Evolutionary conservation across 2,329 filamentous ascomycete species (phyloP), one percentile per base, ranked within the genome.

Genomic region (Claviceps sp.): DNA sequence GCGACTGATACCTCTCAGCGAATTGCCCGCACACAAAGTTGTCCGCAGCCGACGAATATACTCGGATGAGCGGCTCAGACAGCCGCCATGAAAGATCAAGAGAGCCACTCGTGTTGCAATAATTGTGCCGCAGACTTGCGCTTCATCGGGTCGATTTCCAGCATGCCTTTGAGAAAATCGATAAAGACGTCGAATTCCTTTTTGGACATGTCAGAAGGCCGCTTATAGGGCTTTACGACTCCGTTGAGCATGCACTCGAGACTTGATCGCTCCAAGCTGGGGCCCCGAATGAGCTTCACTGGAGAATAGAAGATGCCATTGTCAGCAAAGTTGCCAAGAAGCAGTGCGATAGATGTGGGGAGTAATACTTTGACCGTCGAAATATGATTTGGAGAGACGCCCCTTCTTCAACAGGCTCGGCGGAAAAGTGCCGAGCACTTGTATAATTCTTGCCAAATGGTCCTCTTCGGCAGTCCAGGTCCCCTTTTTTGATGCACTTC

Each of bases 111-210:
- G 20, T 51, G 42, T 41, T 47, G 49, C 18, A 50, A 18, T 14
- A 51, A 20, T 26, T 26, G 7, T 26, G 26, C 26, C 26, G 26
- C 26, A 26, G 26, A 26, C 26, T 26, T 26, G 1, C 37, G 44
- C 49, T 16, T 30, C 49, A 7, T 38, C 18, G 48, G 48, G 26
- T 50, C 48, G 30, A 50, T 50, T 45, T 37, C 26, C 20, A 50
- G 48, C 48, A 50, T 50, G 41, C 48, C 48, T 22, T 45, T 50
- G 18, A 50, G 44, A 40, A 50, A 50, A 24, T 50, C 40, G 24
- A 38, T 40, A 38, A 50, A 45, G 16, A 16, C 45, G 37, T 5
- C 41, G 14, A 50, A 7, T 50, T 50, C 48, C 37, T 6, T 9
- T 37, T 50, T 30, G 11, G 30, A 41, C 48, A 50, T 50, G 37